Evolutionary conservation across 73 alveolate genomes (phyloP), one percentile per base, ranked within the genome.

Genomic region (Tetrahymena thermophila): DNA sequence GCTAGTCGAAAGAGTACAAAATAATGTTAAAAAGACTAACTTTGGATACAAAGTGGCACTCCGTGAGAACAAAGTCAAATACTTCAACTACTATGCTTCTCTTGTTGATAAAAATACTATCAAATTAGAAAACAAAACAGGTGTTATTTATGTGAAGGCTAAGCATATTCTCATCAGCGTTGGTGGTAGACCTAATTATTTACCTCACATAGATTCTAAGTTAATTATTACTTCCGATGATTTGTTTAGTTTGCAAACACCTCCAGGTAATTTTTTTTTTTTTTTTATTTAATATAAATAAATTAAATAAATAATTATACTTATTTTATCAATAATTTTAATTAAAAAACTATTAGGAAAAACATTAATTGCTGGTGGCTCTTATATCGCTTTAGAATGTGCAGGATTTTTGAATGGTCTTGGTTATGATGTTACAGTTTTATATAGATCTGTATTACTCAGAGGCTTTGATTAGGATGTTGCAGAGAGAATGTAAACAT

Each of bases 381-480:
- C 99, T 34, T 98, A 98, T 95, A 98, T 98, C 6, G 99, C 99
- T 16, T 97, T 98, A 1, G 99, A 98, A 96, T 98, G 99, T 94
- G 99, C 99, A 25, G 99, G 99, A 10, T 98, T 98, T 95, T 94
- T 98, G 44, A 96, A 93, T 93, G 97, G 98, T 34, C 95, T 98
- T n/a, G 99, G 95, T 14, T 94, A 89, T 96, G 99, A 99, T 94
- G 98, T 98, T 43, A 97, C 99, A 35, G 99, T 99, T 19, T 96
- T 99, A 99, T 99, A 98, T 71, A 97, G 99, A 50, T 97, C 99
- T 35, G 98, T 98, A 93, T 95, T 99, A 93, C 96, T 99, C 94
- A 98, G 99, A 95, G 99, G 99, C 34, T 98, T 99, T 93, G 99
- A 99, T 97, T 95, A 99, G 56, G 98, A 99, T 96, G 97, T 99